A percentile compares a stretch with the other conserved stretches of the same genome.
Conservation (phyloP, 352 stramenopile species). For the Pythium scleroteichum region DNA sequence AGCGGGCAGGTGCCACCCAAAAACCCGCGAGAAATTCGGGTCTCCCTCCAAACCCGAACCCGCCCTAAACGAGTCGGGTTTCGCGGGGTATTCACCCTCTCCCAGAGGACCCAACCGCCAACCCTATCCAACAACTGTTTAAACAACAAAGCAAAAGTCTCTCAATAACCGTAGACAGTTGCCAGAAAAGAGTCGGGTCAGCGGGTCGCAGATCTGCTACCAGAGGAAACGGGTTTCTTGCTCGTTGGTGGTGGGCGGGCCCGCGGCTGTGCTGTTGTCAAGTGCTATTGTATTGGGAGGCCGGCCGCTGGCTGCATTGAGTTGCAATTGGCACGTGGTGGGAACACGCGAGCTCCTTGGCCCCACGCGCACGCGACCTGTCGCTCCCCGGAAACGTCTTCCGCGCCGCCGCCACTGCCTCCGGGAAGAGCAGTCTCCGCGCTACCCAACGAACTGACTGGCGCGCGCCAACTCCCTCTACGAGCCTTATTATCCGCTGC, state of each 20-base stretch:
- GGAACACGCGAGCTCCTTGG: slow-evolving; percentile 13
- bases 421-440: slow-evolving; percentile 10
- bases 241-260: slow-evolving; percentile 20
- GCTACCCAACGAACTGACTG: slow-evolving; percentile 16
- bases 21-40: slow-evolving; percentile 17
- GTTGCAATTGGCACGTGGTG: slow-evolving; percentile 34
- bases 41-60: slow-evolving; percentile 15
- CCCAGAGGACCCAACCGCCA: slow-evolving; percentile 9
- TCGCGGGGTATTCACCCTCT: slow-evolving; percentile 9
- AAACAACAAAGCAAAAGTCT: neutral
- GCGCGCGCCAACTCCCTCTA: neutral
- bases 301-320: slow-evolving; percentile 28
- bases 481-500: slow-evolving; percentile 5
- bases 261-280: slow-evolving; percentile 12
- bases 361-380: slow-evolving; percentile 11
- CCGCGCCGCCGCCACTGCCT: neutral
- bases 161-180: neutral
- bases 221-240: slow-evolving; percentile 15
- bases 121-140: neutral
- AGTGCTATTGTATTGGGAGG: slow-evolving; percentile 20
- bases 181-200: neutral
- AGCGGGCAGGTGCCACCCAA: slow-evolving; percentile 19
- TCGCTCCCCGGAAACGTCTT: neutral
- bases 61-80: slow-evolving; percentile 14
- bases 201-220: neutral